Evolutionary conservation across 2,329 filamentous ascomycete species (phyloP).

Genomic region (Paracoccidioides lutzii): DNA sequence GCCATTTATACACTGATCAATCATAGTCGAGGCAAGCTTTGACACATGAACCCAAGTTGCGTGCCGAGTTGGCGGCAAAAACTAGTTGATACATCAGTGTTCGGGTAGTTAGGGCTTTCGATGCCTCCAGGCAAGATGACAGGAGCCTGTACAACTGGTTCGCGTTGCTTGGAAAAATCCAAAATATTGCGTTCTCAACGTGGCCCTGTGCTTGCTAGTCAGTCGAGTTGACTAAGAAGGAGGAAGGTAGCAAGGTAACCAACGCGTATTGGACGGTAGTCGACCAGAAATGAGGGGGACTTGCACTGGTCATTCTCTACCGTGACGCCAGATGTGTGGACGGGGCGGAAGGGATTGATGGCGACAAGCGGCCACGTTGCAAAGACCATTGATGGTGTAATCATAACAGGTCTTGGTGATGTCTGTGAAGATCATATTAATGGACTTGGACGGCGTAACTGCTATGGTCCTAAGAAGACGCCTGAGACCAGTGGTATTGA

Average conservation of each 20-base stretch:
- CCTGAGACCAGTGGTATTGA: not conserved
- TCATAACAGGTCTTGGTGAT: not conserved
- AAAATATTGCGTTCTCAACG: not conserved
- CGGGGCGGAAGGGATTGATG: conserved; percentile 23
- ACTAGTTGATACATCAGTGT: not conserved
- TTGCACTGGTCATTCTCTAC: conserved; percentile 29
- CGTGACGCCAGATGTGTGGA: conserved; percentile 28
- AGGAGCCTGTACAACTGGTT: not conserved
- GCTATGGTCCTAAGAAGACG: not conserved
- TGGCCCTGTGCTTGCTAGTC: not conserved
- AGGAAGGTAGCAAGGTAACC: not conserved
- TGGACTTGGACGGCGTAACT: not conserved
- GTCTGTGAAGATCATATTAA: not conserved
- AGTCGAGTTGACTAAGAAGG: not conserved
- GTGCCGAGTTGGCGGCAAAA: not conserved
- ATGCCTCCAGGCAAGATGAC: not conserved
- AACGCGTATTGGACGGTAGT: conserved; percentile 19
- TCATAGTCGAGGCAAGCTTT: not conserved
- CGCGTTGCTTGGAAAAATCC: not conserved
- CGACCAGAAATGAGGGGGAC: conserved; percentile 25
- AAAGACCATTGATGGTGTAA: not conserved
- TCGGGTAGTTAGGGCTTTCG: not conserved
- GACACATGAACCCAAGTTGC: not conserved
- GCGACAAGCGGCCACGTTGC: not conserved
- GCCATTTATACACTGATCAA: not conserved